Evolutionary conservation across 1,284 basidiomycete species (phyloP).

Genomic region (Lignosus rhinocerotis): DNA sequence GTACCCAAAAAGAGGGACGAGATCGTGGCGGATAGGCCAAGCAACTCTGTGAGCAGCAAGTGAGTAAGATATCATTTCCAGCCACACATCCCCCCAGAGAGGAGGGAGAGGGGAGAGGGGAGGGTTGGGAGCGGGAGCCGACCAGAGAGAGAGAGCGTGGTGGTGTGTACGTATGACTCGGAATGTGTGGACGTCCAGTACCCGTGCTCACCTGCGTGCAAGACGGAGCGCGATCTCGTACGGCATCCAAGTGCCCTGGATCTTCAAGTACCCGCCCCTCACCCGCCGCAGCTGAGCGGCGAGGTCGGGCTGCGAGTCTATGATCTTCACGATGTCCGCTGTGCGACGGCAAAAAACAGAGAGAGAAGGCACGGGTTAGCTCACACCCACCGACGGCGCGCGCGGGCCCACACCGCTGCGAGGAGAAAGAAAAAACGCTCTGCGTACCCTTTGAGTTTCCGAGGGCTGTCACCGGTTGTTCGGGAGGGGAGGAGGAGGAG

Average conservation of each 20-base stretch:
- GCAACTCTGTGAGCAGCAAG: conserved; percentile 62
- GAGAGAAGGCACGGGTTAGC: no score
- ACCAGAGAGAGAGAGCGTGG: conserved; percentile 3
- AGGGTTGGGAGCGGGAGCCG: conserved; percentile 12
- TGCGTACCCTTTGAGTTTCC: conserved; percentile 79
- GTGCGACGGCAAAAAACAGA: no score
- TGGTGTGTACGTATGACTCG: no score
- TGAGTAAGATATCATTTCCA: no score
- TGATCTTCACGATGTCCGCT: conserved; percentile 89
- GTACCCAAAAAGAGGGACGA: conserved; percentile 82
- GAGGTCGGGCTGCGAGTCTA: conserved; percentile 84
- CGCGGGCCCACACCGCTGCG: no score
- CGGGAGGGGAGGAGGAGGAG: background rate
- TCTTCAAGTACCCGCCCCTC: conserved; percentile 84
- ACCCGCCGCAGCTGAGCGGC: conserved; percentile 79
- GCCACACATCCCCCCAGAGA: background rate
- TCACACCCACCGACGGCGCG: no score
- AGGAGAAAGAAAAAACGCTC: no score
- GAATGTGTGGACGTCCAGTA: no score
- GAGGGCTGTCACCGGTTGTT: conserved; percentile 52
- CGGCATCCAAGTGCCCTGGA: conserved; percentile 89
- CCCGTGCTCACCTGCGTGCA: conserved; percentile 61
- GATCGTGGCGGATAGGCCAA: conserved; percentile 85
- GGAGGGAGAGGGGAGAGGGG: no score
- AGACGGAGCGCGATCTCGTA: conserved; percentile 80